Percentiles rank a stretch among this genome's conserved stretches.
These are phyloP conservation scores for Huntiella bhutanensis DNA, from an alignment of 2,329 filamentous ascomycete species.

Conservation along the genomic window DNA sequence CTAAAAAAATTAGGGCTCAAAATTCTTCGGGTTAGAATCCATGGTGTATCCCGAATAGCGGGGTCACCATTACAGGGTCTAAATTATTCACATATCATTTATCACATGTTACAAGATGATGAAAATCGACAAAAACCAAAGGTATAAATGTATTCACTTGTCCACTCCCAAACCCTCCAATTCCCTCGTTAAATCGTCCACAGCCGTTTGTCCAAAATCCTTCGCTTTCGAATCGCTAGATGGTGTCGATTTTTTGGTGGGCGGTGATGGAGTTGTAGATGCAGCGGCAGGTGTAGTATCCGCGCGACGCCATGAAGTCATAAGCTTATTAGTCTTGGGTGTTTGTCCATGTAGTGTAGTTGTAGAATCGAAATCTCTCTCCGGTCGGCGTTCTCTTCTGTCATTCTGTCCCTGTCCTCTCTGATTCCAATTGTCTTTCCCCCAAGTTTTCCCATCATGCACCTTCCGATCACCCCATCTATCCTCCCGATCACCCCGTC, in stretches of 20 bases:
- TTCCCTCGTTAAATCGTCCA: slow-evolving; percentile 61
- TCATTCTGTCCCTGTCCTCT: not conserved
- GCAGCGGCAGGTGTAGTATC: not conserved
- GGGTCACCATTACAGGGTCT: too few relatives aligned
- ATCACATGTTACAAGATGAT: too few relatives aligned
- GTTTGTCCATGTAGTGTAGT: not conserved
- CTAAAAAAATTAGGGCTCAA: too few relatives aligned
- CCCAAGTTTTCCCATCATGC: not conserved
- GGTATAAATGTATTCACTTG: slow-evolving; percentile 5
- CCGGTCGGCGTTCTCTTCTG: too few relatives aligned
- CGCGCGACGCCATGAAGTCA: slow-evolving; percentile 2
- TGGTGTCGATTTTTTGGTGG: not conserved
- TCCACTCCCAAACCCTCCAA: slow-evolving; percentile 73
- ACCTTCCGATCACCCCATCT: not conserved
- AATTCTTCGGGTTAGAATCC: too few relatives aligned
- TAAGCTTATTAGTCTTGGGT: not conserved
- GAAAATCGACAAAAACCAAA: not conserved
- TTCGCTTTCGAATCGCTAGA: not conserved
- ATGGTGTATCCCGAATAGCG: too few relatives aligned
- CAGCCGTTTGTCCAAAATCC: not conserved
- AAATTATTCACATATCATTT: too few relatives aligned
- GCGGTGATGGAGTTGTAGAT: not conserved
- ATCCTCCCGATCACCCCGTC: not conserved
- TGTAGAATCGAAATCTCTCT: too few relatives aligned
- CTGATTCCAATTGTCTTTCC: not conserved